Conservation (phyloP, 2,329 filamentous ascomycete genomes). For the Arthrobotrys entomopaga region DNA sequence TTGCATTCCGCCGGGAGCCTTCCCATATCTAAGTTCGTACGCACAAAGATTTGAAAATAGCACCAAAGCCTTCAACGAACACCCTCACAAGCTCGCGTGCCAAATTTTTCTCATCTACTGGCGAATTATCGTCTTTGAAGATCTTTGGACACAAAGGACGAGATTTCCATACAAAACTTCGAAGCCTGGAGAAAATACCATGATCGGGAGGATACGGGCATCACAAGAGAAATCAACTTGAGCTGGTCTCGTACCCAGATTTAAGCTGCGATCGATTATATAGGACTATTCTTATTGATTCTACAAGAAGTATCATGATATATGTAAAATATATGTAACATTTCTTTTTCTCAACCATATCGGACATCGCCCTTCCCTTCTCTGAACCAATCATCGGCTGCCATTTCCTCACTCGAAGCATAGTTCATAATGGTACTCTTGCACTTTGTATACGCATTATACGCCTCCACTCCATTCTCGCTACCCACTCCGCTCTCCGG, state of each 20-base stretch:
- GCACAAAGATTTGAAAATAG: background rate
- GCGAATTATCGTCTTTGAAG: background rate
- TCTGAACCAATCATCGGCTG: constrained; percentile 74
- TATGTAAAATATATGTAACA: background rate
- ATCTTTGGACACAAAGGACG: too few relatives aligned
- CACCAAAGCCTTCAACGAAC: background rate
- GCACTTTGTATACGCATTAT: constrained; percentile 69
- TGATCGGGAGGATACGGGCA: too few relatives aligned
- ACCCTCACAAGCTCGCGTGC: too few relatives aligned
- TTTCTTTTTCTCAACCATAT: constrained; percentile 66
- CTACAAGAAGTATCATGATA: too few relatives aligned
- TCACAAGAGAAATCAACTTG: background rate
- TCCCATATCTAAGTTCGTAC: background rate
- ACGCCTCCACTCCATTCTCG: constrained; percentile 76
- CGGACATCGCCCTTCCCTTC: constrained; percentile 69
- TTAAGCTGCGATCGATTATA: too few relatives aligned
- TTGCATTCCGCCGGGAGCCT: background rate
- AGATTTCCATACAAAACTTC: background rate
- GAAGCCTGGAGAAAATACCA: too few relatives aligned
- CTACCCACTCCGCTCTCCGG: constrained; percentile 74
- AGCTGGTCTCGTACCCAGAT: too few relatives aligned
- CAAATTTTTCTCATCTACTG: too few relatives aligned
- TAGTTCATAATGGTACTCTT: constrained; percentile 79
- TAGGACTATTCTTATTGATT: too few relatives aligned
- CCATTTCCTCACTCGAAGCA: constrained; percentile 68